phyloP scores from a whole-genome alignment of 495 filamentous ascomycete genomes.

The Geoglossum glabrum region DNA sequence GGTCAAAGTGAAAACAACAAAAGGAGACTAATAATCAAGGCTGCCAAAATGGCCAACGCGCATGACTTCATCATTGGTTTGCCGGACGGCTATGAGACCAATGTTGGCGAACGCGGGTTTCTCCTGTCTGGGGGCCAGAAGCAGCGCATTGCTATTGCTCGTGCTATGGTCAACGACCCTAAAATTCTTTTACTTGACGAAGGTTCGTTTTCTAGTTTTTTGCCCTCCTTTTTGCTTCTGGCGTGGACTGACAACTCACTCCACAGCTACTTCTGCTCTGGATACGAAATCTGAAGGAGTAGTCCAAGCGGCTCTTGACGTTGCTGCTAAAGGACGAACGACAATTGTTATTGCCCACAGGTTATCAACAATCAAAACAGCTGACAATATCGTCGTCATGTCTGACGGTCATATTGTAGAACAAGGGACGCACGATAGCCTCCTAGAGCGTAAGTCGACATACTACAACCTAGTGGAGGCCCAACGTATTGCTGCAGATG shows the following conservation, averaged over 20 bases:
- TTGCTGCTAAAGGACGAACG: constrained; percentile 71
- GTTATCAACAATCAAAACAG: constrained; percentile 79
- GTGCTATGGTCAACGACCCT: constrained; percentile 85
- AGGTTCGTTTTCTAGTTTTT: constrained; percentile 1
- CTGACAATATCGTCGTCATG: constrained; percentile 94
- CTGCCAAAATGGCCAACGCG: constrained; percentile 79
- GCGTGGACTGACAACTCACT: not conserved
- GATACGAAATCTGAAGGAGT: constrained; percentile 91
- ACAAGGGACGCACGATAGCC: constrained; percentile 59
- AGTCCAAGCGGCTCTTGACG: constrained; percentile 82
- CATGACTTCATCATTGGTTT: constrained; percentile 75
- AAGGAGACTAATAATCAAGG: constrained; percentile 49
- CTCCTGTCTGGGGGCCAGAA: constrained; percentile 88
- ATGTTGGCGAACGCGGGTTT: constrained; percentile 89
- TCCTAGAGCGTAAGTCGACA: constrained; percentile 37
- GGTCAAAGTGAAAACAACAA: constrained; percentile 41
- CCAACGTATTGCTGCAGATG: constrained; percentile 51
- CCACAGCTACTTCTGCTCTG: constrained; percentile 61
- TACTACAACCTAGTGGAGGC: constrained; percentile 67
- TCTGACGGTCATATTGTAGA: constrained; percentile 68
- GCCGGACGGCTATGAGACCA: constrained; percentile 80
- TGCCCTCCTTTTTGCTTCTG: not conserved
- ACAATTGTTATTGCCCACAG: constrained; percentile 94
- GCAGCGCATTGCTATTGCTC: constrained; percentile 76
- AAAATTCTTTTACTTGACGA: constrained; percentile 90